These are phyloP conservation scores for Lepidium didymum DNA, from an alignment of 345 rosid species.

Conservation along the genomic window DNA sequence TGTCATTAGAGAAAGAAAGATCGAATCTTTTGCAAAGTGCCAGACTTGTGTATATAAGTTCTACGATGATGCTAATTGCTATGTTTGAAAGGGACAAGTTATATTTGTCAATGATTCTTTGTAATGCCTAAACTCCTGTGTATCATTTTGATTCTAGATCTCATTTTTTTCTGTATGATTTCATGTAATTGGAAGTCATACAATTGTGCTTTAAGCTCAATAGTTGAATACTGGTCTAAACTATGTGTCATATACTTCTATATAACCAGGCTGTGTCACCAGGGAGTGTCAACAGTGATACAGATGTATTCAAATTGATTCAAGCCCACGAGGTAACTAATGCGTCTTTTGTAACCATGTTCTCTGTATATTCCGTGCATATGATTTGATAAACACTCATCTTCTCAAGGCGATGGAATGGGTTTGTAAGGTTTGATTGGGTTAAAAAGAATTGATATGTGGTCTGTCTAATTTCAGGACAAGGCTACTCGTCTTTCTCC, in stretches of 20 bases:
- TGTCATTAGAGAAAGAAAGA: background rate
- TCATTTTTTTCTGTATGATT: background rate
- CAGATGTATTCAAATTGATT: conserved; percentile 59
- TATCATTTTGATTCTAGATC: background rate
- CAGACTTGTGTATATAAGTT: background rate
- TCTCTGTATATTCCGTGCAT: background rate
- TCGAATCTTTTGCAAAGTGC: background rate
- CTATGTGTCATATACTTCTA: conserved; percentile 4
- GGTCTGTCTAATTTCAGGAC: conserved; percentile 39
- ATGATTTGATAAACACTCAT: background rate
- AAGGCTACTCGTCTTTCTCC: conserved; percentile 81
- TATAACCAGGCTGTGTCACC: conserved; percentile 45
- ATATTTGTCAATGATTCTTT: background rate
- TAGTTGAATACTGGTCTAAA: background rate
- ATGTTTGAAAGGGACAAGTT: background rate
- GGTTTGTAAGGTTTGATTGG: background rate
- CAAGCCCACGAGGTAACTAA: conserved; percentile 67
- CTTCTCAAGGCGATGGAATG: background rate
- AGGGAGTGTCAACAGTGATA: conserved; percentile 42
- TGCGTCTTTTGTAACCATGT: background rate
- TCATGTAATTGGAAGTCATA: background rate
- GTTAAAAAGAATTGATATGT: background rate
- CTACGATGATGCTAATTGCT: background rate
- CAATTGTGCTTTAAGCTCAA: background rate
- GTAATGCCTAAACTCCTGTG: background rate